Percentiles rank a stretch among this genome's conserved stretches.
Conservation (phyloP, 805 yeast species). For the Cyberlindnera misumaiensis region DNA sequence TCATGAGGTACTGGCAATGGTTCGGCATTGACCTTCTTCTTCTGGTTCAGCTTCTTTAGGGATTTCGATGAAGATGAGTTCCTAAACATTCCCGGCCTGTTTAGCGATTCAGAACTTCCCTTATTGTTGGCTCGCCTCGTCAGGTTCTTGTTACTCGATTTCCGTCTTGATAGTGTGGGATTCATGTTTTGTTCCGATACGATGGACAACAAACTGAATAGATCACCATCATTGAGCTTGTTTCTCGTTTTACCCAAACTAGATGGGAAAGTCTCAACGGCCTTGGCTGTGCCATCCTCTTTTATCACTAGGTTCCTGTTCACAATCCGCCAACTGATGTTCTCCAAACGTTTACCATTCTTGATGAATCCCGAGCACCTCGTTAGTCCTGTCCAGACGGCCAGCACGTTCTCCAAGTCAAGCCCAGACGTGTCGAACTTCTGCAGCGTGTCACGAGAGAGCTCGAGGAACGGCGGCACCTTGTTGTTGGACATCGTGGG, state of each 20-base stretch:
- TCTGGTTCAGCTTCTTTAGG: conserved; percentile 17
- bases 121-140: conserved; percentile 5
- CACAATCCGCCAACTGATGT: conserved; percentile 28
- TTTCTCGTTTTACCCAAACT: conserved; percentile 10
- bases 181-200: conserved; percentile 20
- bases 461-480: conserved; percentile 25
- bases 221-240: conserved; percentile 22
- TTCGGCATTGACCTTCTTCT: conserved; percentile 9
- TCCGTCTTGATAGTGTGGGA: conserved; percentile 15
- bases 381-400: conserved; percentile 34
- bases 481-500: conserved; percentile 13
- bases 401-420: conserved; percentile 33
- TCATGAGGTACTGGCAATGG: conserved; percentile 14
- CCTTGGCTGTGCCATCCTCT: neutral
- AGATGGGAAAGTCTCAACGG: conserved; percentile 1
- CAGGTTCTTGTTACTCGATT: conserved; percentile 16
- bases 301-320: conserved; percentile 21
- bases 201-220: conserved; percentile 21
- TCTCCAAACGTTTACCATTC: conserved; percentile 25
- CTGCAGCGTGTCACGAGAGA: conserved; percentile 22
- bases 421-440: conserved; percentile 22
- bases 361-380: conserved; percentile 25
- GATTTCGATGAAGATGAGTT: conserved; percentile 23
- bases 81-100: conserved; percentile 17
- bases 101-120: conserved; percentile 10